A percentile compares a stretch with the other conserved stretches of the same genome.
Conservation (phyloP, 345 rosid genomes). For the Sapria himalayana region DNA sequence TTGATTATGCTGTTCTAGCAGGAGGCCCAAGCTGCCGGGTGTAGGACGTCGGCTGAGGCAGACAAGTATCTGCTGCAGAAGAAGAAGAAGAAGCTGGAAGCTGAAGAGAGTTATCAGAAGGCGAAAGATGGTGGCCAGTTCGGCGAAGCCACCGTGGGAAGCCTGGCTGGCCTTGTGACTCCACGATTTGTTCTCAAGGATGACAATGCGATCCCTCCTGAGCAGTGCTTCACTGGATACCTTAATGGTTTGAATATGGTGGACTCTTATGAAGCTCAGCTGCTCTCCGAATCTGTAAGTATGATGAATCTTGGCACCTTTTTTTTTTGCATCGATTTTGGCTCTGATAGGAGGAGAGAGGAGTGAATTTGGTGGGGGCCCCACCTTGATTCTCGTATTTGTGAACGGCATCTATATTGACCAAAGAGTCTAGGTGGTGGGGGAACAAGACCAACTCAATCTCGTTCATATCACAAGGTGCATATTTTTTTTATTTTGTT, state of each 20-base stretch:
- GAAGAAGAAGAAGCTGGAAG: slow-evolving; percentile 50
- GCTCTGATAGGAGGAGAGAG: too few relatives aligned
- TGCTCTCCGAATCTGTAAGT: slow-evolving; percentile 76
- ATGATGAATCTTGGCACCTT: background rate
- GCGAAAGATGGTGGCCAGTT: slow-evolving; percentile 41
- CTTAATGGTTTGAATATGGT: slow-evolving; percentile 33
- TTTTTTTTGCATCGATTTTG: background rate
- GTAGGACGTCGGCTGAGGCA: slow-evolving; percentile 66
- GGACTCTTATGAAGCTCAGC: slow-evolving; percentile 37
- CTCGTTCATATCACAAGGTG: too few relatives aligned
- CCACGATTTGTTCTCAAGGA: slow-evolving; percentile 20
- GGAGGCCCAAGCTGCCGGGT: slow-evolving; percentile 91
- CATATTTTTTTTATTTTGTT: too few relatives aligned
- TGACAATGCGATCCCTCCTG: slow-evolving; percentile 23
- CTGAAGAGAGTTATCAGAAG: slow-evolving; percentile 49
- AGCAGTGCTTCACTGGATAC: slow-evolving; percentile 41
- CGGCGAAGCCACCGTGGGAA: slow-evolving; percentile 27
- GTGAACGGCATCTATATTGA: too few relatives aligned
- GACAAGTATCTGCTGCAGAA: slow-evolving; percentile 47
- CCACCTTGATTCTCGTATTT: too few relatives aligned
- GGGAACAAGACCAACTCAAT: too few relatives aligned
- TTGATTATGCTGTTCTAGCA: slow-evolving; percentile 13
- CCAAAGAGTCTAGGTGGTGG: too few relatives aligned
- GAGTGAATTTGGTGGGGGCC: too few relatives aligned
- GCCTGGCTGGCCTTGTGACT: slow-evolving; percentile 20